Evolutionary conservation across 2,329 filamentous ascomycete species (phyloP), one percentile per base, ranked within the genome.

Genomic region (Trichoderma oligosporum): DNA sequence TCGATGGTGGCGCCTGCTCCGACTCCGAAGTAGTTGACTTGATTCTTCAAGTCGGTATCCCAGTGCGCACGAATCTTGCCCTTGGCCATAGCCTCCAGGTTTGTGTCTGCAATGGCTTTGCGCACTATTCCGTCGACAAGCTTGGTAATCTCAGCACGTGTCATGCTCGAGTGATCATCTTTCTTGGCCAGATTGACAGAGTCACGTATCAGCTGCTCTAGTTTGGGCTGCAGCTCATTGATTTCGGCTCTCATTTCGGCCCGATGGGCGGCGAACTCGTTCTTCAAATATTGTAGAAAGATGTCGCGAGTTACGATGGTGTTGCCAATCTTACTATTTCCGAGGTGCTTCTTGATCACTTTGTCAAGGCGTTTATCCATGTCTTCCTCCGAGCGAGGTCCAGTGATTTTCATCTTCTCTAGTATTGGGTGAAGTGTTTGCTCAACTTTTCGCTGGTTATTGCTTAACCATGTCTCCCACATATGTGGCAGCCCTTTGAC

Each of bases 1-100:
- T 91, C 82, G 61, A 94, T 73, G 1, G 78, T 64, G 1, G 89
- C 89, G 4, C 89, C 90, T 16, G 84, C 73, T 4, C 83, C 83
- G 1, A 73, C 66, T 3, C 81, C 80, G 64, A 96, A 87, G 73
- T 86, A 91, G 74, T 97, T 96, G 71, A 91, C 75, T 56, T 81
- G 79, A 53, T 78, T 74, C 56, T 71, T 71, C 22, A 85, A 72
- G 22, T 77, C 68, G 1, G 67, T 64, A 41, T 75, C 71, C 67
- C 74, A 76, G 61, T 77, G 69, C 33, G 70, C 67, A 27, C 74
- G 72, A 51, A 83, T 79, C 51, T 75, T 72, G 54, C 76, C 76
- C 25, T 73, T 71, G 24, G 78, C 75, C 33, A 80, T 64, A 2
- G 76, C 76, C 47, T 77, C 73, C 2, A 84, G 71, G 54, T 78